Evolutionary conservation across 768 basidiomycete species (phyloP).

Genomic region (Phaeolepiota aurea): DNA sequence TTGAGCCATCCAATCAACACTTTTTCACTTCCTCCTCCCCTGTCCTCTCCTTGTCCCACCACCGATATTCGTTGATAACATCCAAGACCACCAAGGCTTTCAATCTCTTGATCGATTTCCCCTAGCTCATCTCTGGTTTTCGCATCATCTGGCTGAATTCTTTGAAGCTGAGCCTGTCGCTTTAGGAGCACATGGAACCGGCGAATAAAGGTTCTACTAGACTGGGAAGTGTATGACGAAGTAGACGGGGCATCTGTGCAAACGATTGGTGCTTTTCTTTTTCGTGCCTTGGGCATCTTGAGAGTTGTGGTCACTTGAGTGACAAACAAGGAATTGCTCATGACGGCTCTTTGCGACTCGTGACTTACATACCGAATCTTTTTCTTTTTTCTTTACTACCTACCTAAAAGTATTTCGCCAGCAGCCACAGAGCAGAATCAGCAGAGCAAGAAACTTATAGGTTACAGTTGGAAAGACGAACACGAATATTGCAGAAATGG

Average conservation of each 20-base stretch:
- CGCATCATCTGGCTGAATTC: constrained; percentile 10
- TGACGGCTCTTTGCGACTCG: too few relatives aligned
- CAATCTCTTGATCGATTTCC: constrained; percentile 55
- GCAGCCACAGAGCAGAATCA: too few relatives aligned
- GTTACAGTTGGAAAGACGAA: too few relatives aligned
- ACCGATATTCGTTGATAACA: constrained; percentile 79
- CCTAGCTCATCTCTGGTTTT: constrained; percentile 23
- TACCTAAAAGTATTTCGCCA: too few relatives aligned
- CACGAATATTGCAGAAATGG: too few relatives aligned
- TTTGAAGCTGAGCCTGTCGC: constrained; percentile 46
- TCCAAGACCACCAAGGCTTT: constrained; percentile 67
- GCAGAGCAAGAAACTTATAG: too few relatives aligned
- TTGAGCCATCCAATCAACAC: constrained; percentile 71
- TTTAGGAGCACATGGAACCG: constrained; percentile 78
- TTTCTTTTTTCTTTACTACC: too few relatives aligned
- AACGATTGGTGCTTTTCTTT: constrained; percentile 26
- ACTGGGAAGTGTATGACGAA: constrained; percentile 44
- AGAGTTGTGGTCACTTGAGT: constrained; percentile 1
- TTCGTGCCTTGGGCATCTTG: constrained; percentile 27
- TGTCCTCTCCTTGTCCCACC: constrained; percentile 69
- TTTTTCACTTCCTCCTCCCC: constrained; percentile 87
- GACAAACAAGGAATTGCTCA: too few relatives aligned
- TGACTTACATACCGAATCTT: too few relatives aligned
- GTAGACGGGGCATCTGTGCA: constrained; percentile 5
- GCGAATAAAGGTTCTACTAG: constrained; percentile 69